A percentile compares a stretch with the other conserved stretches of the same genome.
Conservation (phyloP, 352 stramenopile genomes). For the Globisporangium recalcitrans region DNA sequence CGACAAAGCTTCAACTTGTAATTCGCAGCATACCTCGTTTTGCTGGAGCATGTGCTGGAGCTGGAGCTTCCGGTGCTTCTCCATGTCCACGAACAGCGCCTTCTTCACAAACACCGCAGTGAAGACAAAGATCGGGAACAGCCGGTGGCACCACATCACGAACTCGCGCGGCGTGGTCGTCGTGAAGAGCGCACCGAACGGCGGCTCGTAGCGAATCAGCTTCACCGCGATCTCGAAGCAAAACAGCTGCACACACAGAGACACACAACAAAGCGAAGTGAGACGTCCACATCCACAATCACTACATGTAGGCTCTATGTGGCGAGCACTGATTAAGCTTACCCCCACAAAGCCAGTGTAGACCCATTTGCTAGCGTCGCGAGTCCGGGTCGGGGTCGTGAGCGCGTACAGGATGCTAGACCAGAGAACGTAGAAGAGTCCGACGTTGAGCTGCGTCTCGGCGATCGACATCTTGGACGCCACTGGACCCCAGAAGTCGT, state of each 20-base stretch:
- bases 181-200: constrained; percentile 33
- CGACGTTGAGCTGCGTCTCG: constrained; percentile 55
- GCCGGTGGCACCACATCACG: constrained; percentile 47
- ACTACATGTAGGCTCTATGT: no score
- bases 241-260: constrained; percentile 29
- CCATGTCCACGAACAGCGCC: constrained; percentile 55
- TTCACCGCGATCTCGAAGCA: constrained; percentile 48
- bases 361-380: constrained; percentile 41
- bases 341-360: constrained; percentile 42
- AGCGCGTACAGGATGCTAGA: constrained; percentile 52
- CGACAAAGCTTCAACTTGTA: no score
- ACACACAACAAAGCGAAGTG: background rate
- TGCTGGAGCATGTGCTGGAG: constrained; percentile 47
- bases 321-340: constrained; percentile 1
- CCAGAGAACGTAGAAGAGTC: constrained; percentile 68
- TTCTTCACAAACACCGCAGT: constrained; percentile 38
- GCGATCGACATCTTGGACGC: constrained; percentile 34
- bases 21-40: constrained; percentile 28
- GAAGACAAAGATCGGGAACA: constrained; percentile 49
- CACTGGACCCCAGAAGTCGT: constrained; percentile 61
- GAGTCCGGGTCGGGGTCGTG: constrained; percentile 35
- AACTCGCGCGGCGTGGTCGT: constrained; percentile 57
- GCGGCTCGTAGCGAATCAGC: constrained; percentile 51
- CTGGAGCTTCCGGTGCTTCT: constrained; percentile 42
- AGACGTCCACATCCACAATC: background rate